Evolutionary conservation across 352 stramenopile genomes (phyloP), one percentile per base, ranked within the genome.

Genomic region (Pythium brachiatum): DNA sequence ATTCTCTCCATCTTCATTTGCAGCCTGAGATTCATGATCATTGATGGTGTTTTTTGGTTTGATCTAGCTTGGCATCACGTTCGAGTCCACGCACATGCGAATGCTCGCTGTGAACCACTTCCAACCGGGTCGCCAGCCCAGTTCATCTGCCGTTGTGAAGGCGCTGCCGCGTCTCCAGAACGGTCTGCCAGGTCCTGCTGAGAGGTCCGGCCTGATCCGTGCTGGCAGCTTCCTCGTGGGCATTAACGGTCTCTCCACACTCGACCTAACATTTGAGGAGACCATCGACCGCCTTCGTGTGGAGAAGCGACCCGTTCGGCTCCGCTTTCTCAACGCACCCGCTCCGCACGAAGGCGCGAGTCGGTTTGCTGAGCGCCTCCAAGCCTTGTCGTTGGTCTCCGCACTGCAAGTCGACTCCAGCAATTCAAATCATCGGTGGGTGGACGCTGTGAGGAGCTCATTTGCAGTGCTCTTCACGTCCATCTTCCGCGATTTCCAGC

Each of bases 41-140:
- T 23, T 25, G 25, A 39, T 60, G 26, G 61, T 18, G 36, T 23
- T 34, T 64, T 57, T 25, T 52, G 29, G 16, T 53, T 31, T 8
- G 13, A 47, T 56, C 43, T 52, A 92, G 83, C 73, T 92, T 48
- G 83, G 83, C 5, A 90, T 92, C 44, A 90, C 81, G 7, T 88
- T 92, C 53, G 83, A 92, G 58, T 81, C 83, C 7, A 90, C 83
- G 1, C 81, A 89, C 44, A 52, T 90, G 44, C 79, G 79, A 7
- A 69, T 92, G 55, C 57, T 92, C 2, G 75, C 80, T 3, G 75
- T 79, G 13, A 82, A 74, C 18, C 78, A 81, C 25, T 89, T 81
- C 29, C 60, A 84, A 55, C 68, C 63, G 21, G 70, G 69, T 18
- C 60, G 59, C 0, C 73, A 76, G 21, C 62, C 75, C 6, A 72